Base-by-base conservation (phyloP, 768 basidiomycete genomes). In the Trametes villosa region DNA sequence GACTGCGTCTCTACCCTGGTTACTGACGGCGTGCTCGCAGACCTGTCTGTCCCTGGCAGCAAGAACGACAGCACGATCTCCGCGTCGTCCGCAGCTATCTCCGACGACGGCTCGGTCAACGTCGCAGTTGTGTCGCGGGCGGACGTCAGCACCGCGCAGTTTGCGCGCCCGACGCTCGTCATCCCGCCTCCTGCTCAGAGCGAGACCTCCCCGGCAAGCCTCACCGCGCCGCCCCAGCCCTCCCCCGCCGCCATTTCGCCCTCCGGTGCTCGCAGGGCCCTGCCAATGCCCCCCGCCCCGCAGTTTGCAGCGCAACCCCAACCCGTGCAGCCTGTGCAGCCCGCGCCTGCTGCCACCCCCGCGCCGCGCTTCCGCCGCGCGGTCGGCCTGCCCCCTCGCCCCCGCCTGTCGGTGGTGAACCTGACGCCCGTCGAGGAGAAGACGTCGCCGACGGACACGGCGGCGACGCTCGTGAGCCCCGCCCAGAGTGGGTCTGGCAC, bases 41-140 rank as follows among this genome's bases (percentile, higher is more conserved):
- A 72, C 60, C 47, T 79, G 50, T 75, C 76, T 4, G 67, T 70
- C 18, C 76, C 75, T 1, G 63, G 56, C 15, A 62, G 58, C 41
- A 56, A 60, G 36, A 66, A 61, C 49, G 64, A 59, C 22, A 56
- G 57, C 53, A 54, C 64, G 38, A 48, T 57, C 30, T 65, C 63
- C 7, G 42, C 53, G 7, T 40, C 41, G 4, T 59, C 65, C 6
- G 38, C 49, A 3, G 48, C 27, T 9, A 31, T 30, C 15, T 58
- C 56, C 9, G 62, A 58, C 13, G 57, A 55, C 5, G 53, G 50
- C 11, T 53, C 57, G 1, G 59, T 45, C 46, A 27, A 47, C 45
- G 49, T 59, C 3, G 58, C 54, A 13, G 42, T 44, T 18, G 53
- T 46, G 9, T 54, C 34, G 34, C 48, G 41, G 29, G 41, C 53